Base-by-base conservation (phyloP, 495 filamentous ascomycete genomes). In the Podospora tetraspora region DNA sequence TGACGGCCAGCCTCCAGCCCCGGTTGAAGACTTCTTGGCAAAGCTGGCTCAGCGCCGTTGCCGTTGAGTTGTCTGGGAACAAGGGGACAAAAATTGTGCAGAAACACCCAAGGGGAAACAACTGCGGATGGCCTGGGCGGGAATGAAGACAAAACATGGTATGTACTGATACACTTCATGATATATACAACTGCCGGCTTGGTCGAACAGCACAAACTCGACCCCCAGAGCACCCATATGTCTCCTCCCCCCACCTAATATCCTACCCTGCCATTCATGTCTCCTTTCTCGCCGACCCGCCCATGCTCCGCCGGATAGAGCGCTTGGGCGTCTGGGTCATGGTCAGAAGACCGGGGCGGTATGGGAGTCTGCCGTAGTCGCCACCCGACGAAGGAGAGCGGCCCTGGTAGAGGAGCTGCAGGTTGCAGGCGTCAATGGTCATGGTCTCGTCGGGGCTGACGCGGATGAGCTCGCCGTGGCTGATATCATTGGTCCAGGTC, bases 401-500 rank as follows among this genome's bases (percentile, higher is more conserved):
- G 71, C 37, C 87, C 77, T 88, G 86, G 68, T 88, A 89, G 25
- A 89, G 79, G 59, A 88, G 73, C 71, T 86, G 82, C 73, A 88
- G 73, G 68, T 88, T 87, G 76, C 86, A 88, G 5, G 84, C 77
- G 68, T 86, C 83, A 56, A 88, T 71, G 19, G 80, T 80, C 77
- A 85, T 82, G 2, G 84, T 88, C 75, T 90, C 81, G 71, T 90
- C 86, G 6, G 81, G 68, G 66, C 79, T 85, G 63, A 52, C 75
- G 64, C 86, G 80, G 32, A 90, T 76, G 57, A 89, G 68, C 63
- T 89, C 87, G n/a, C 88, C 88, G 67, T 88, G 85, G 68, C 84
- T 87, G 72, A 90, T 88, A 65, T 88, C 86, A 73, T 87, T 83
- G 58, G 87, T 88, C 88, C 88, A 90, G 60, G 80, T 82, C 1